phyloP scores from a whole-genome alignment of 306 rosid species.

The Medicago ruthenica region DNA sequence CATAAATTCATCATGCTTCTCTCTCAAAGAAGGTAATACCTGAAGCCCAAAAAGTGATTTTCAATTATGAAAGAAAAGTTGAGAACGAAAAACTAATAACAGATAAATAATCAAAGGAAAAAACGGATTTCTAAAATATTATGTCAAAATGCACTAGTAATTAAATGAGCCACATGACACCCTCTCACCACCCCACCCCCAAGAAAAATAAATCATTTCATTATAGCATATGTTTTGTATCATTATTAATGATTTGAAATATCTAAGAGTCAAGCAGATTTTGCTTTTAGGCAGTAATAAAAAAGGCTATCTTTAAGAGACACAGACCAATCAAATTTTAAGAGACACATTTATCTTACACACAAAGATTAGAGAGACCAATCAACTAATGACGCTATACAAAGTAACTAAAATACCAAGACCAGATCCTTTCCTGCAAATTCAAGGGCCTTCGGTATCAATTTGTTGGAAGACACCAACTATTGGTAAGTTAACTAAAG shows the following conservation, averaged over 20 bases:
- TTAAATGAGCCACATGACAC: not conserved
- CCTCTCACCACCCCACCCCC: not conserved
- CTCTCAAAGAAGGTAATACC: constrained; percentile 83
- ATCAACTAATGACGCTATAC: not conserved
- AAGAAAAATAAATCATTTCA: not conserved
- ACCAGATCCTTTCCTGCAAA: not conserved
- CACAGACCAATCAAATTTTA: not conserved
- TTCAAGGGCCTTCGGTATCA: not conserved
- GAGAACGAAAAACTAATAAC: constrained; percentile 31
- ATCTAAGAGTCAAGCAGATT: not conserved
- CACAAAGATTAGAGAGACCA: not conserved
- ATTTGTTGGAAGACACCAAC: not conserved
- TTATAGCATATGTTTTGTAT: not conserved
- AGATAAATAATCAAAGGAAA: not conserved
- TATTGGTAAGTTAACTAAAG: not conserved
- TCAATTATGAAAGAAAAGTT: not conserved
- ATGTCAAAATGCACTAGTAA: constrained; percentile 2
- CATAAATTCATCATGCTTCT: constrained; percentile 84
- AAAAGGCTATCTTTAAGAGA: not conserved
- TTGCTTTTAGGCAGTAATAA: not conserved
- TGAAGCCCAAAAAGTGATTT: constrained; percentile 32
- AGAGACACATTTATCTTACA: not conserved
- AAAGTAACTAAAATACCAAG: not conserved
- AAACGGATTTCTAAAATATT: not conserved
- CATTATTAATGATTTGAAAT: not conserved